Conservation (phyloP, 78 protist genomes). For the Dictyostelium purpureum region DNA sequence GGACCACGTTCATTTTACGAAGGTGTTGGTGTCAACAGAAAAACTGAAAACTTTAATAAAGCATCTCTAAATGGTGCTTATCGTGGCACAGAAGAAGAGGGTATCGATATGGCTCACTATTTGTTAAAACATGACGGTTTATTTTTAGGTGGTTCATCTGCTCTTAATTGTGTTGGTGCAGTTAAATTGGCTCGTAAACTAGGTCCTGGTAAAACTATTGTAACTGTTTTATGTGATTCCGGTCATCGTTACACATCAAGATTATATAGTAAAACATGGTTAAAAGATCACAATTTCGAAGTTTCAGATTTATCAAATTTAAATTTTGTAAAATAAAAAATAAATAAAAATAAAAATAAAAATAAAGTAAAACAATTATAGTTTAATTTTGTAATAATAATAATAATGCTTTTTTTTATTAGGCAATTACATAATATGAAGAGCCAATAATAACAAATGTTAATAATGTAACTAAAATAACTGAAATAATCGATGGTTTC, state of each 20-base stretch:
- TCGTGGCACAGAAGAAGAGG: slow-evolving; percentile 78
- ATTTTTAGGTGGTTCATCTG: slow-evolving; percentile 88
- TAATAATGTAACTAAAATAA: neutral
- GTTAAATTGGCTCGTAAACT: slow-evolving; percentile 79
- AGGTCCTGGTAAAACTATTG: slow-evolving; percentile 86
- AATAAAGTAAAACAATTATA: no score
- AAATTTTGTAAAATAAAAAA: slow-evolving; percentile 12
- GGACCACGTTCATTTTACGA: slow-evolving; percentile 65
- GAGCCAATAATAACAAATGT: neutral
- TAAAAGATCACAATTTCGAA: slow-evolving; percentile 34
- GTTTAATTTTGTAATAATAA: no score
- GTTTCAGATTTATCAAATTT: neutral
- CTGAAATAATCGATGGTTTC: neutral
- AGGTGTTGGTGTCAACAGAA: slow-evolving; percentile 78
- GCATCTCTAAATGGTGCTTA: slow-evolving; percentile 83
- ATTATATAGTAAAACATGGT: slow-evolving; percentile 78
- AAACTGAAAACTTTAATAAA: slow-evolving; percentile 78
- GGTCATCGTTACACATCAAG: slow-evolving; percentile 82
- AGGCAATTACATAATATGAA: neutral
- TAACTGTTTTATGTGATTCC: slow-evolving; percentile 86
- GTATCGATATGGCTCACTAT: slow-evolving; percentile 86
- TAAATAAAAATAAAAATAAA: neutral
- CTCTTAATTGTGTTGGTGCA: slow-evolving; percentile 88
- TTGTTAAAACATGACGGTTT: slow-evolving; percentile 85
- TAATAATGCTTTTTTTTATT: no score